Conservation (phyloP, 805 yeast species). For the Cyberlindnera japonica region DNA sequence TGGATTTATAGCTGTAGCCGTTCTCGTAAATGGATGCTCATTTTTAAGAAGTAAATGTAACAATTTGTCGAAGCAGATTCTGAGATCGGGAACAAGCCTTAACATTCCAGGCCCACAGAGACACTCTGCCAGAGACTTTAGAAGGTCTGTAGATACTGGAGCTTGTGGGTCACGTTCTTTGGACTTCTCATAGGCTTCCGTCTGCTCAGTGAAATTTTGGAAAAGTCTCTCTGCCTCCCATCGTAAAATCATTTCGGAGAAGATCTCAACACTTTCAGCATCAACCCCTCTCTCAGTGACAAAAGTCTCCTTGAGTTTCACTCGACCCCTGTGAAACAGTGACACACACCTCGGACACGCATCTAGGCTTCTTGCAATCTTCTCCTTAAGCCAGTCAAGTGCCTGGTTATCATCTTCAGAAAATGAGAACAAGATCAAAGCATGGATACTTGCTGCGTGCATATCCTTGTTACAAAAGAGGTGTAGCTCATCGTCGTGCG, state of each 20-base stretch:
- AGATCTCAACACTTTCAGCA: constrained; percentile 19
- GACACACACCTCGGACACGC: constrained; percentile 52
- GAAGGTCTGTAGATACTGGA: constrained; percentile 15
- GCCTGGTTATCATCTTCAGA: constrained; percentile 38
- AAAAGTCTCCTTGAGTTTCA: constrained; percentile 49
- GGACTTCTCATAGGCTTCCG: background rate
- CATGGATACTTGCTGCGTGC: constrained; percentile 48
- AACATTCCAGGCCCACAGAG: constrained; percentile 49
- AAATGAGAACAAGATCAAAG: constrained; percentile 59
- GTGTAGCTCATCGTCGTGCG: constrained; percentile 35
- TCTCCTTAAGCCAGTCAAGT: constrained; percentile 39
- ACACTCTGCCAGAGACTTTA: constrained; percentile 42
- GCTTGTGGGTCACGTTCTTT: constrained; percentile 4
- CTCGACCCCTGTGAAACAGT: constrained; percentile 51
- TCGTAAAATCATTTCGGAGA: constrained; percentile 16
- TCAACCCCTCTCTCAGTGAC: constrained; percentile 44
- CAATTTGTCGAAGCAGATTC: constrained; percentile 35
- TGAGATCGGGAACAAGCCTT: constrained; percentile 35
- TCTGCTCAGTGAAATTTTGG: constrained; percentile 2
- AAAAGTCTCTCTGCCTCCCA: constrained; percentile 29
- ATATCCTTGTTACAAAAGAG: constrained; percentile 53
- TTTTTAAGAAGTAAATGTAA: constrained; percentile 30
- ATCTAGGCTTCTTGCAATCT: constrained; percentile 37
- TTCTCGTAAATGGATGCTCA: constrained; percentile 28
- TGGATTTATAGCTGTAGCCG: constrained; percentile 34